A percentile compares a stretch with the other conserved stretches of the same genome.
phyloP scores from a whole-genome alignment of 805 yeast genomes.

The Pichia scutulata region DNA sequence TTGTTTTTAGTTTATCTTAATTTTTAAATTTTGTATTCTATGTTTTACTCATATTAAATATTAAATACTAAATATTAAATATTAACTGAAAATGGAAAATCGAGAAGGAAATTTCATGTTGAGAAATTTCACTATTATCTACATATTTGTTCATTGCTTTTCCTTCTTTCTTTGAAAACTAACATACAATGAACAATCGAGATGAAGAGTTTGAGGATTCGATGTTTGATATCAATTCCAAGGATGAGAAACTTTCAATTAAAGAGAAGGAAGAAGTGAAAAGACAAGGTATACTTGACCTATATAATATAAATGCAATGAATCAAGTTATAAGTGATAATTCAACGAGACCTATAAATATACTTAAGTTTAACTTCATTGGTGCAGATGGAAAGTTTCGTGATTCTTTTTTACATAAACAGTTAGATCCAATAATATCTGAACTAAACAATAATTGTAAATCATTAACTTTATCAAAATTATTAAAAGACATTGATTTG shows the following conservation, averaged over 20 bases:
- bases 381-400: slow-evolving; percentile 40
- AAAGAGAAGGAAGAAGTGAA: slow-evolving; percentile 1
- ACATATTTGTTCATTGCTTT: background rate
- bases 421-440: slow-evolving; percentile 38
- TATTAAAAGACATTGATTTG: slow-evolving; percentile 35
- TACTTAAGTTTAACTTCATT: slow-evolving; percentile 39
- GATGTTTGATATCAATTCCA: slow-evolving; percentile 2
- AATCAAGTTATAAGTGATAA: slow-evolving; percentile 21
- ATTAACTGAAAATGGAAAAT: background rate
- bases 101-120: background rate
- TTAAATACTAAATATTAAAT: no score
- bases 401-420: slow-evolving; percentile 37
- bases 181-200: background rate
- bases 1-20: background rate
- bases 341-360: slow-evolving; percentile 33
- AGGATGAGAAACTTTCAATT: background rate
- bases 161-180: background rate
- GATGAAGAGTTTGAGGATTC: slow-evolving; percentile 1
- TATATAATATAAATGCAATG: slow-evolving; percentile 10
- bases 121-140: background rate
- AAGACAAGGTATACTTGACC: slow-evolving; percentile 4
- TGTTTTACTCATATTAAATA: no score
- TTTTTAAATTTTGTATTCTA: no score
- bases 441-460: slow-evolving; percentile 18
- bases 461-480: slow-evolving; percentile 31